These are phyloP conservation scores for Starmera caribaea DNA, from an alignment of 805 yeast genomes.

Conservation along the genomic window DNA sequence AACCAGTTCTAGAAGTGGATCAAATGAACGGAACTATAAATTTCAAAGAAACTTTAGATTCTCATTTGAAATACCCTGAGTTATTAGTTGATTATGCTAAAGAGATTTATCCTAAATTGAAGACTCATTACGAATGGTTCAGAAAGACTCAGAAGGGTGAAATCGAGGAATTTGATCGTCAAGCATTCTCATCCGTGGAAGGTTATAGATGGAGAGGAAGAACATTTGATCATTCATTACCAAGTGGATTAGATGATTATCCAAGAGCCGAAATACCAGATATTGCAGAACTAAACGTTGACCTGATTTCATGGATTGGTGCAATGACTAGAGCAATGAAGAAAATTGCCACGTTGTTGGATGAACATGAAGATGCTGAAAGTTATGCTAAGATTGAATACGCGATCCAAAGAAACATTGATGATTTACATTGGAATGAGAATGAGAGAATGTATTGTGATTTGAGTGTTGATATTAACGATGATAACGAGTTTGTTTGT, in stretches of 20 bases:
- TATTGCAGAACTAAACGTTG: constrained; percentile 84
- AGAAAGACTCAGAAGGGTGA: constrained; percentile 72
- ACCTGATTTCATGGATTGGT: constrained; percentile 87
- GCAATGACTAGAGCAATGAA: constrained; percentile 81
- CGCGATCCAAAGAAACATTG: constrained; percentile 54
- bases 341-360: constrained; percentile 57
- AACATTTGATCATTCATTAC: constrained; percentile 72
- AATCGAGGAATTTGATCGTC: constrained; percentile 59
- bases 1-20: constrained; percentile 14
- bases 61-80: constrained; percentile 50
- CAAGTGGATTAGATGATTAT: constrained; percentile 93
- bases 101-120: constrained; percentile 65
- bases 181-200: constrained; percentile 41
- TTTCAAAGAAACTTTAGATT: constrained; percentile 32
- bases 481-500: constrained; percentile 66
- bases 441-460: constrained; percentile 69
- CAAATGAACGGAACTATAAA: constrained; percentile 13
- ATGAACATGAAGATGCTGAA: constrained; percentile 46
- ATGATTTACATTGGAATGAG: constrained; percentile 73
- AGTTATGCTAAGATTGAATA: constrained; percentile 42
- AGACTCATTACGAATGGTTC: constrained; percentile 79
- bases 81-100: constrained; percentile 47
- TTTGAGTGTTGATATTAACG: constrained; percentile 63
- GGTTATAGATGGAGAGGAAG: constrained; percentile 93
- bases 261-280: constrained; percentile 81